phyloP scores from a whole-genome alignment of 2,329 filamentous ascomycete genomes.

The Ceratocystis colombiana region DNA sequence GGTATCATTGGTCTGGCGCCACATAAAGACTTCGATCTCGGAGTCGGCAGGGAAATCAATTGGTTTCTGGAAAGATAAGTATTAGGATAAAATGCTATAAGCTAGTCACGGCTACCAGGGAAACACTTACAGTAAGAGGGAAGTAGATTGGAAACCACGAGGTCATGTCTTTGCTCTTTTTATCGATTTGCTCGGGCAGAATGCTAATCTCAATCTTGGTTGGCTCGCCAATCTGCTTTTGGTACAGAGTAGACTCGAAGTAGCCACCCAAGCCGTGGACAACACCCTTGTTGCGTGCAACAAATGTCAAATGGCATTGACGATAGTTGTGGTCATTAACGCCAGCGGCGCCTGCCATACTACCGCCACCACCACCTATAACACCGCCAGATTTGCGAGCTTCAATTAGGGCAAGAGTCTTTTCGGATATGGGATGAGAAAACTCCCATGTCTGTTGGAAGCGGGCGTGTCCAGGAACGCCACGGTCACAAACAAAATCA shows the following conservation, averaged over 20 bases:
- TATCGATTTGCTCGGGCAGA: conserved; percentile 80
- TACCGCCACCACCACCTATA: conserved; percentile 57
- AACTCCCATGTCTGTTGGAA: conserved; percentile 77
- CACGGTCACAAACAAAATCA: conserved; percentile 64
- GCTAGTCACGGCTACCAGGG: not conserved
- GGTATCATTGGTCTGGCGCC: conserved; percentile 86
- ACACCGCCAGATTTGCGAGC: conserved; percentile 53
- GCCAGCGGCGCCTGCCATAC: conserved; percentile 64
- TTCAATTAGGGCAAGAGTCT: conserved; percentile 46
- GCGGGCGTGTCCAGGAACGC: conserved; percentile 46
- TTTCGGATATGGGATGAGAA: conserved; percentile 57
- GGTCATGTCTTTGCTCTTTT: conserved; percentile 95
- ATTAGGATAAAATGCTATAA: not conserved
- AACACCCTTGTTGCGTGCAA: conserved; percentile 65
- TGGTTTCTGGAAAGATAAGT: conserved; percentile 52
- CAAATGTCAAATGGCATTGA: conserved; percentile 68
- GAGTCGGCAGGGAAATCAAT: conserved; percentile 75
- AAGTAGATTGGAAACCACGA: conserved; percentile 99
- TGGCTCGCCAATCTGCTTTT: conserved; percentile 33
- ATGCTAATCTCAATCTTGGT: conserved; percentile 76
- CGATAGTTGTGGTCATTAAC: conserved; percentile 86
- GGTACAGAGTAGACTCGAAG: conserved; percentile 92
- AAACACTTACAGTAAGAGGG: conserved; percentile 65
- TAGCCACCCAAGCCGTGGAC: conserved; percentile 89
- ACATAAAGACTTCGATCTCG: conserved; percentile 86